phyloP scores from a whole-genome alignment of 2,329 filamentous ascomycete species.

The Kalmusia sp. region DNA sequence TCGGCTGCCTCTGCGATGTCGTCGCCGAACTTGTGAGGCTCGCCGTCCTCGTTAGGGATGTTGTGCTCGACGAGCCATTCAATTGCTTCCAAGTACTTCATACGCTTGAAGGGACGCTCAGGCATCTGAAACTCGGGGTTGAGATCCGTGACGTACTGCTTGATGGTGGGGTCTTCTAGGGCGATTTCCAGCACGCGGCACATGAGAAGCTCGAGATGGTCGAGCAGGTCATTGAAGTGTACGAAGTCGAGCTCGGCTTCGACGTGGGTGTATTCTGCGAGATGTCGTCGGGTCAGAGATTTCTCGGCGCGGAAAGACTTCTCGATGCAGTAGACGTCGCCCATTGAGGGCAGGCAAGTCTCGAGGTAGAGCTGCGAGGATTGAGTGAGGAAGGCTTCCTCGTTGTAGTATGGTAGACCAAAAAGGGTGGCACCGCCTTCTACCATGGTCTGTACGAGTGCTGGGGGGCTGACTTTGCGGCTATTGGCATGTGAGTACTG shows the following conservation, averaged over 20 bases:
- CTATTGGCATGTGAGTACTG: background rate
- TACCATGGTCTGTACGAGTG: conserved; percentile 93
- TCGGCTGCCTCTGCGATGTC: conserved; percentile 98
- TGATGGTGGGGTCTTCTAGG: conserved; percentile 75
- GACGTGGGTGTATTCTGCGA: conserved; percentile 96
- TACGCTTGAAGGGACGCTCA: conserved; percentile 86
- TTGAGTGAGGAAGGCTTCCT: conserved; percentile 92
- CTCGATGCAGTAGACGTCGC: conserved; percentile 97
- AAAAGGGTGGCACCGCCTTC: conserved; percentile 93
- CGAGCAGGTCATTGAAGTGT: conserved; percentile 85
- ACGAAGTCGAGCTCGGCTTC: conserved; percentile 98
- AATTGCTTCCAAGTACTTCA: conserved; percentile 94
- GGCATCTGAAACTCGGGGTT: conserved; percentile 91
- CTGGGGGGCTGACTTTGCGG: conserved; percentile 85
- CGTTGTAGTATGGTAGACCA: conserved; percentile 86
- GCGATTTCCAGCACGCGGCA: conserved; percentile 83
- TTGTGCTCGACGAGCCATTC: conserved; percentile 90
- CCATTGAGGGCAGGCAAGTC: conserved; percentile 87
- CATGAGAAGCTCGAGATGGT: conserved; percentile 85
- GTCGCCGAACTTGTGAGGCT: conserved; percentile 90
- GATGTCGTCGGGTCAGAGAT: conserved; percentile 88
- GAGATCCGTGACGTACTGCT: conserved; percentile 78
- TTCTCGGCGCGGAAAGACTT: conserved; percentile 99
- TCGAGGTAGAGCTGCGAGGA: conserved; percentile 98
- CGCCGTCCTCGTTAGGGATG: conserved; percentile 90